Evolutionary conservation across 2,329 filamentous ascomycete genomes (phyloP), one percentile per base, ranked within the genome.

Genomic region (Epichloe aotearoae): DNA sequence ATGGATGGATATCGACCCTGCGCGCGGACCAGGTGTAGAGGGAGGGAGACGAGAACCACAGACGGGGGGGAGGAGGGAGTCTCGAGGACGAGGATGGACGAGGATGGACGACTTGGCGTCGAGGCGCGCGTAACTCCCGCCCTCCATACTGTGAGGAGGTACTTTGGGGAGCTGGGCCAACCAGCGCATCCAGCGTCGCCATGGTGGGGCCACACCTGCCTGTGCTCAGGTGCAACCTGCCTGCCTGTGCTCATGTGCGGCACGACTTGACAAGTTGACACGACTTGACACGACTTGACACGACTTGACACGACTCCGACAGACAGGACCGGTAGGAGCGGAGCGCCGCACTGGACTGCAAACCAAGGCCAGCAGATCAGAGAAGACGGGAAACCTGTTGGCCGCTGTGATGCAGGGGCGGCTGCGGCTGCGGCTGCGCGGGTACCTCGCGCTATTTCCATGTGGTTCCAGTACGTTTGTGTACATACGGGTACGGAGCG

Each of bases 11-110:
- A 37, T 38, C 46, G 39, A 47, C 52, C 52, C 47, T 50, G 52
- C 50, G 30, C 30, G 30, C 8, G 45, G 52, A 41, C 51, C 50
- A 50, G 52, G 43, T 54, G 52, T 47, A 49, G 40, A 54, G 47
- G 36, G 19, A 46, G 46, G 20, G 34, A 43, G 50, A 46, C 51
- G 41, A 48, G 47, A 54, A 42, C 42, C 52, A 37, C 43, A 46
- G 50, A 45, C 46, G 50, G 47, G 50, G 50, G 47, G 50, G 20
- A 38, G 52, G 34, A 52, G 50, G 47, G 36, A 52, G 40, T 36
- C n/a, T 48, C 38, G 47, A 26, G 39, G 19, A 43, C 47, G 47
- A 37, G 15, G 17, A 30, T 23, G 38, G 38, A 49, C 33, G 36
- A 26, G 23, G 20, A 23, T 23, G 30, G 38, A 49, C 19, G 36